These are phyloP conservation scores for Lipomyces kockii DNA, from an alignment of 805 yeast genomes.

Conservation along the genomic window DNA sequence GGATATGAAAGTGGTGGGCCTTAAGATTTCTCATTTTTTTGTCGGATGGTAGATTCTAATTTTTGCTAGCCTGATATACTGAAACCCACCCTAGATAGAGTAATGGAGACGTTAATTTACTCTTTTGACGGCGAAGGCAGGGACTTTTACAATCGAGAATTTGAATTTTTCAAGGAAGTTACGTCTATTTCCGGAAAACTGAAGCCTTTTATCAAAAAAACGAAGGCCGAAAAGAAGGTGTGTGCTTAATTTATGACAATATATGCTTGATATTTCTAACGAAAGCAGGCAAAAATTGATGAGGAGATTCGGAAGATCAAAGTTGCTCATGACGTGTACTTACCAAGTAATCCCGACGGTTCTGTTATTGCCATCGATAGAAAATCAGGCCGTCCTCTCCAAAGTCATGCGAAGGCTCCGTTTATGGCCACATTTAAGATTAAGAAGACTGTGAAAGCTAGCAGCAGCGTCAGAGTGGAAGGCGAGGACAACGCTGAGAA, in stretches of 20 bases:
- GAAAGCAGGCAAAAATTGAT: conserved; percentile 68
- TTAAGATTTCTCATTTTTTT: not conserved
- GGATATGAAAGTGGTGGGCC: conserved; percentile 48
- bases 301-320: conserved; percentile 85
- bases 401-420: conserved; percentile 98
- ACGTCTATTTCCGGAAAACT: conserved; percentile 93
- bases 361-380: conserved; percentile 89
- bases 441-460: conserved; percentile 45
- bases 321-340: conserved; percentile 80
- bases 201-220: conserved; percentile 89
- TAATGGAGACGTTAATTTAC: conserved; percentile 65
- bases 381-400: conserved; percentile 90
- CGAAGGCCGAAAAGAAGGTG: conserved; percentile 92
- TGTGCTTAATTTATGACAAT: not conserved
- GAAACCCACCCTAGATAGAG: conserved; percentile 80
- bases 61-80: conserved; percentile 65
- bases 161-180: conserved; percentile 85
- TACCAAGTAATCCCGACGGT: conserved; percentile 97
- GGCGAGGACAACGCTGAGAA: conserved; percentile 36
- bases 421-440: conserved; percentile 95
- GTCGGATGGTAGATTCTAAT: not conserved
- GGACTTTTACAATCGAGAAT: conserved; percentile 77
- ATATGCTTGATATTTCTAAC: conserved; percentile 5
- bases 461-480: conserved; percentile 42
- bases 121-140: conserved; percentile 66